These are phyloP conservation scores for Podaxis sp. DNA, from an alignment of 768 basidiomycete species.

Conservation along the genomic window DNA sequence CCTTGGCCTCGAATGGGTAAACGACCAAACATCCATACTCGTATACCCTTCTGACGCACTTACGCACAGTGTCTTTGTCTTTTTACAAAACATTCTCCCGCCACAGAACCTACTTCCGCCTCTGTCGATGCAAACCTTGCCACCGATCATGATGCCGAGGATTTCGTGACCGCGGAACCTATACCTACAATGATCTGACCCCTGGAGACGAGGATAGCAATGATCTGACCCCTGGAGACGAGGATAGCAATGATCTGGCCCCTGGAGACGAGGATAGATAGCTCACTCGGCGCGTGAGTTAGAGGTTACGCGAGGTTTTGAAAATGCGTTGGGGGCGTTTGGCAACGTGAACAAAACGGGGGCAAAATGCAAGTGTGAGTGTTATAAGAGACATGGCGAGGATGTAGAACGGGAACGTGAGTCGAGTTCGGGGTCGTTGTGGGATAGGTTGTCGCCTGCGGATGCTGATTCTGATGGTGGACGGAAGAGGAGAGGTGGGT, in stretches of 20 bases:
- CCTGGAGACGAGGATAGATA: conserved; percentile 73
- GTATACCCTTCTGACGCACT: conserved; percentile 61
- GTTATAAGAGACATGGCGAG: conserved; percentile 76
- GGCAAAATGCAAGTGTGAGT: conserved; percentile 70
- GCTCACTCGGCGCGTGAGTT: conserved; percentile 67
- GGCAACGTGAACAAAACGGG: conserved; percentile 80
- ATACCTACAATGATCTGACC: conserved; percentile 79
- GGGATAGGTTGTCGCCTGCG: conserved; percentile 10
- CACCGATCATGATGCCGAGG: conserved; percentile 47
- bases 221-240: conserved; percentile 79
- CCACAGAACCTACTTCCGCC: not conserved
- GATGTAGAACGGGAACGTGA: conserved; percentile 2
- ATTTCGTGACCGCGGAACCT: conserved; percentile 61
- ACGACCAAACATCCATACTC: conserved; percentile 79
- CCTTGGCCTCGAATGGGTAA: conserved; percentile 81
- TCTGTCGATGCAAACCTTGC: conserved; percentile 28
- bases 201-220: conserved; percentile 74
- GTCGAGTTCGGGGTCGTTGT: conserved; percentile 7
- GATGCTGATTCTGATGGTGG: conserved; percentile 13
- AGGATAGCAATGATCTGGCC: conserved; percentile 81
- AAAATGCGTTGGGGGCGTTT: conserved; percentile 70
- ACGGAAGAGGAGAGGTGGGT: conserved; percentile 22
- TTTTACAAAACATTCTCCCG: not conserved
- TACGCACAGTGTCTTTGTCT: conserved; percentile 36
- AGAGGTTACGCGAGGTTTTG: conserved; percentile 64